Evolutionary conservation across 2,329 filamentous ascomycete species (phyloP).

Genomic region (Fusarium equiseti): DNA sequence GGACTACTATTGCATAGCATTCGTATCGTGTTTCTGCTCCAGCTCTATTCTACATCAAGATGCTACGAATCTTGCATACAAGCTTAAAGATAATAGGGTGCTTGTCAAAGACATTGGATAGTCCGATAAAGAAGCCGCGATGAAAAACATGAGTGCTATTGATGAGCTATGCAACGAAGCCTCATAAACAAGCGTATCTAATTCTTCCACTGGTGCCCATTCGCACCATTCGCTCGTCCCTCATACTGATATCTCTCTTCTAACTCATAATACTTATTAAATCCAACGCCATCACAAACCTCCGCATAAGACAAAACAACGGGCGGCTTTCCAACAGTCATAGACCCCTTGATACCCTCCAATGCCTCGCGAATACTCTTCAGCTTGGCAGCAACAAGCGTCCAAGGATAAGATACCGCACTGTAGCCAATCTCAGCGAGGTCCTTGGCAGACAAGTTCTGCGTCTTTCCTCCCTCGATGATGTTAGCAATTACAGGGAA

Average conservation of each 20-base stretch:
- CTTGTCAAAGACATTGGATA: not conserved
- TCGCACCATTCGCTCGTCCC: slow-evolving; percentile 27
- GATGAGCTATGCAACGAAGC: not conserved
- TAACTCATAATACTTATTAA: slow-evolving; percentile 55
- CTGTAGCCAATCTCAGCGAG: slow-evolving; percentile 55
- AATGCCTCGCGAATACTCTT: slow-evolving; percentile 55
- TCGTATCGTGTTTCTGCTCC: not conserved
- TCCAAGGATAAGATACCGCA: slow-evolving; percentile 59
- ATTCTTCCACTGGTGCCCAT: slow-evolving; percentile 29
- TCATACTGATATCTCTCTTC: slow-evolving; percentile 42
- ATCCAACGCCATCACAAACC: slow-evolving; percentile 60
- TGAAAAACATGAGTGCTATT: not conserved
- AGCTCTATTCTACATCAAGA: not conserved
- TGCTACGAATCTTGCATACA: not conserved
- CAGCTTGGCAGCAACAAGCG: slow-evolving; percentile 58
- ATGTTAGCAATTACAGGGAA: slow-evolving; percentile 58
- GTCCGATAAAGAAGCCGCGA: rapidly evolving
- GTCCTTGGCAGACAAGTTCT: slow-evolving; percentile 52
- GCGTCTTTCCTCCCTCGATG: slow-evolving; percentile 53
- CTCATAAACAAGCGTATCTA: not conserved
- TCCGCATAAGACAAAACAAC: slow-evolving; percentile 58
- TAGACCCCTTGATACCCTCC: slow-evolving; percentile 56
- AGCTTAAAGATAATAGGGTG: not conserved
- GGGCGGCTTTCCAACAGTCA: slow-evolving; percentile 57
- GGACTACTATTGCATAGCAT: not conserved